Conservation (phyloP, 106 monocot genomes). For the Vanilla planifolia region DNA sequence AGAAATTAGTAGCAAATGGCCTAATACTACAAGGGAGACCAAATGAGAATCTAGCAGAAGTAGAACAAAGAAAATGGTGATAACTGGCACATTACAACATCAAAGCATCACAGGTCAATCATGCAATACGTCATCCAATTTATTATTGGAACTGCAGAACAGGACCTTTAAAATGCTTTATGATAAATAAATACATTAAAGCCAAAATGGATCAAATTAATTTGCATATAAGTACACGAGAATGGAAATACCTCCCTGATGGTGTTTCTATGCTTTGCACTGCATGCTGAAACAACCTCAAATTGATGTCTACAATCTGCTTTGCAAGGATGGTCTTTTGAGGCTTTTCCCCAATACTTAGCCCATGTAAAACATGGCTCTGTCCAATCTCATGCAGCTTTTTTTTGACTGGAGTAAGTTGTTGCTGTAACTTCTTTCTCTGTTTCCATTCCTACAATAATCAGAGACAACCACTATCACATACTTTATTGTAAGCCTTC, state of each 20-base stretch:
- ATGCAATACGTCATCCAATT: too few species aligned
- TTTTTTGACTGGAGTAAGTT: neutral
- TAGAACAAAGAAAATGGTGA: too few species aligned
- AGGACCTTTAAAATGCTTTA: neutral
- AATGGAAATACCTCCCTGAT: constrained; percentile 1
- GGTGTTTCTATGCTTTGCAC: neutral
- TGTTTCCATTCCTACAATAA: constrained; percentile 9
- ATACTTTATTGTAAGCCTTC: too few species aligned
- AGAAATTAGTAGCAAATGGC: too few species aligned
- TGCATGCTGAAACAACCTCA: constrained; percentile 7
- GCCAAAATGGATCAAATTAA: neutral
- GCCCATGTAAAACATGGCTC: constrained; percentile 7
- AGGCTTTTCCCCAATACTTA: constrained; percentile 1
- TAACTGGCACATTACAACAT: too few species aligned
- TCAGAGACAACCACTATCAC: neutral
- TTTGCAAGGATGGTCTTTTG: constrained; percentile 1
- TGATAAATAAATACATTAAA: neutral
- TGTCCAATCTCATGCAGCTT: constrained; percentile 6
- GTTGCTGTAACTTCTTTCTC: constrained; percentile 4
- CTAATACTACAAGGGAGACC: too few species aligned
- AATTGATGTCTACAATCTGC: constrained; percentile 3
- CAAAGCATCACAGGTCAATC: too few species aligned
- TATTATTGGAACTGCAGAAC: neutral
- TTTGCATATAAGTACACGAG: neutral
- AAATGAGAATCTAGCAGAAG: too few species aligned